phyloP scores from a whole-genome alignment of 2,329 filamentous ascomycete genomes.

The Chrysosporium queenslandicum region DNA sequence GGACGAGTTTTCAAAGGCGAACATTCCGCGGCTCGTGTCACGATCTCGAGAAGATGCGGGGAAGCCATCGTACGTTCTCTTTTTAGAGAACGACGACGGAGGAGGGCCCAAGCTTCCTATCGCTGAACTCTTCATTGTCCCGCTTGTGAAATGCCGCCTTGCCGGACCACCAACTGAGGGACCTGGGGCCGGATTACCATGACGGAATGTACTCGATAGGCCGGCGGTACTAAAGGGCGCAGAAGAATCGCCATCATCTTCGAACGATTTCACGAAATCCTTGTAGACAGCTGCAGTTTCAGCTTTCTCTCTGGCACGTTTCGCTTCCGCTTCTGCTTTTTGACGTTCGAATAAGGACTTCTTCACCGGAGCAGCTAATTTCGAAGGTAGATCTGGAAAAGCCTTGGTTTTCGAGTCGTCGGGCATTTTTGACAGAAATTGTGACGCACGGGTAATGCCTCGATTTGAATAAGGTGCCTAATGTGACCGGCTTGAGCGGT shows the following conservation, averaged over 20 bases:
- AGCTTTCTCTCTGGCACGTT: constrained; percentile 69
- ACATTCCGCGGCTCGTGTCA: constrained; percentile 29
- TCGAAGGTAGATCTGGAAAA: constrained; percentile 65
- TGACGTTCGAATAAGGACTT: constrained; percentile 83
- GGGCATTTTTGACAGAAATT: constrained; percentile 23
- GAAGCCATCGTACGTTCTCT: constrained; percentile 37
- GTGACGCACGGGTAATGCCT: background rate
- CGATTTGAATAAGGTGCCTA: background rate
- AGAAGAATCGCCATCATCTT: constrained; percentile 32
- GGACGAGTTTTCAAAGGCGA: constrained; percentile 33
- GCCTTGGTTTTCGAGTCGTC: constrained; percentile 31
- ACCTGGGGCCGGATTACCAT: constrained; percentile 26
- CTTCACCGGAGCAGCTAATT: constrained; percentile 69
- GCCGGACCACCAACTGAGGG: constrained; percentile 33
- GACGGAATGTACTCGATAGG: constrained; percentile 23
- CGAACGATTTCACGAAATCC: constrained; percentile 69
- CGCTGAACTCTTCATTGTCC: constrained; percentile 40
- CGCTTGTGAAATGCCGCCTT: constrained; percentile 53
- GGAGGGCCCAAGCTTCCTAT: constrained; percentile 41
- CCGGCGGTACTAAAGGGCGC: constrained; percentile 15
- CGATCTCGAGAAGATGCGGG: constrained; percentile 32
- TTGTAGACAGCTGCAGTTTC: constrained; percentile 81
- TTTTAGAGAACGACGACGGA: constrained; percentile 34
- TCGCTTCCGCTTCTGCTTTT: constrained; percentile 80
- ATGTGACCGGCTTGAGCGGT: too few relatives aligned